These are phyloP conservation scores for Candida peoriensis DNA, from an alignment of 805 yeast species.

Conservation along the genomic window DNA sequence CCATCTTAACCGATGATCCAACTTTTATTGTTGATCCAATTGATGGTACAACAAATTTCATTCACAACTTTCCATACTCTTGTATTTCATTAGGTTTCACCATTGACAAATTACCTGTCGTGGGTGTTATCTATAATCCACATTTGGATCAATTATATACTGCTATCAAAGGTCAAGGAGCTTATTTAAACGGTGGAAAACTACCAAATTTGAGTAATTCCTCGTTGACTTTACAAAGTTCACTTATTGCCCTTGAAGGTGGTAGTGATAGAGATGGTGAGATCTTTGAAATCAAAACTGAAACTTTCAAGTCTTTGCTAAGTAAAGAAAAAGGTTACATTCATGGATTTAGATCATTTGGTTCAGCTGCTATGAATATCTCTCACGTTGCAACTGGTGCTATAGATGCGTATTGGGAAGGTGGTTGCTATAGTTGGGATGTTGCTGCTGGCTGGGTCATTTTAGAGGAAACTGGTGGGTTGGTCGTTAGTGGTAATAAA, in stretches of 20 bases:
- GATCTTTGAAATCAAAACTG: conserved; percentile 44
- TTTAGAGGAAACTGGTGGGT: conserved; percentile 54
- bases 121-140: conserved; percentile 68
- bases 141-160: conserved; percentile 46
- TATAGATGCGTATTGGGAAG: conserved; percentile 63
- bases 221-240: conserved; percentile 41
- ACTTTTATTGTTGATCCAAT: conserved; percentile 63
- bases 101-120: conserved; percentile 40
- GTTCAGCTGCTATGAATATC: conserved; percentile 62
- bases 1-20: conserved; percentile 44
- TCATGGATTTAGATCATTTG: conserved; percentile 58
- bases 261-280: conserved; percentile 53
- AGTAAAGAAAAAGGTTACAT: conserved; percentile 49
- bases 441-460: conserved; percentile 68
- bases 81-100: conserved; percentile 60
- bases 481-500: conserved; percentile 48
- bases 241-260: conserved; percentile 55
- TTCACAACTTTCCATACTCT: conserved; percentile 56
- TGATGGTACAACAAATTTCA: conserved; percentile 63
- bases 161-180: conserved; percentile 53
- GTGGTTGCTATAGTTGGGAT: conserved; percentile 68
- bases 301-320: conserved; percentile 40
- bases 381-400: conserved; percentile 55
- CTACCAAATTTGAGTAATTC: conserved; percentile 28
- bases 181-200: conserved; percentile 41